These are phyloP conservation scores for Tolypocladium nubicola DNA, from an alignment of 2,329 filamentous ascomycete species.

Conservation along the genomic window DNA sequence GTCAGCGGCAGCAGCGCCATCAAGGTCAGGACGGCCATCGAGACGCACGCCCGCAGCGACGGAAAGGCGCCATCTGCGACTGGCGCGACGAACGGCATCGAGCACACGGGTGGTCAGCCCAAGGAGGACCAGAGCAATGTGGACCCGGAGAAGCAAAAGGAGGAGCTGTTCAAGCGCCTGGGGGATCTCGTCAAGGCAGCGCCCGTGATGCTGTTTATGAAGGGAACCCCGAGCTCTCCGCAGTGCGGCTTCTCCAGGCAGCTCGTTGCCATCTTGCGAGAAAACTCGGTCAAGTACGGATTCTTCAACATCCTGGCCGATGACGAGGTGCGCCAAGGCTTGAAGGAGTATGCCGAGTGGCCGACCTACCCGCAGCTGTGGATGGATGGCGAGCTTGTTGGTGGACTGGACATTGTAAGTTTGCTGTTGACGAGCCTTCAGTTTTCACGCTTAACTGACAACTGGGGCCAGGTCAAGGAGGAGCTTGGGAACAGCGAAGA, in stretches of 20 bases:
- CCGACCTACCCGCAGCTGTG: constrained; percentile 95
- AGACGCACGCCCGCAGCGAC: constrained; percentile 57
- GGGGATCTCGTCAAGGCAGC: constrained; percentile 85
- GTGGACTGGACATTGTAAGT: constrained; percentile 90
- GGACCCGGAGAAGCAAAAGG: constrained; percentile 55
- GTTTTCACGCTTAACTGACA: constrained; percentile 8
- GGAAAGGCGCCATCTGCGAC: constrained; percentile 21
- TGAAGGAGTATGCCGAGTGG: constrained; percentile 98
- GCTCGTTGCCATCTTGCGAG: constrained; percentile 74
- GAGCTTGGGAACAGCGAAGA: constrained; percentile 75
- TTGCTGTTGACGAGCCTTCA: background rate
- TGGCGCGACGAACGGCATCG: constrained; percentile 22
- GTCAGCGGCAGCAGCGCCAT: constrained; percentile 83
- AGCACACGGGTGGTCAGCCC: constrained; percentile 24
- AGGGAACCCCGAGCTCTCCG: constrained; percentile 78
- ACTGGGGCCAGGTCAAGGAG: constrained; percentile 65
- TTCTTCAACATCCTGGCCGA: constrained; percentile 99
- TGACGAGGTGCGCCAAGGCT: constrained; percentile 88
- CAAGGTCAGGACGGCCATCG: constrained; percentile 76
- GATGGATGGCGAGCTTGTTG: constrained; percentile 81
- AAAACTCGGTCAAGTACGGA: constrained; percentile 87
- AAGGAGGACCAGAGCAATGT: constrained; percentile 31
- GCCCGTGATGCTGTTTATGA: constrained; percentile 98
- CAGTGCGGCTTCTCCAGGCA: constrained; percentile 92
- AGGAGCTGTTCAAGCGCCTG: constrained; percentile 75